Percentiles rank a stretch among this genome's conserved stretches.
phyloP scores from a whole-genome alignment of 352 stramenopile species.

The Elongisporangium prolatum region DNA sequence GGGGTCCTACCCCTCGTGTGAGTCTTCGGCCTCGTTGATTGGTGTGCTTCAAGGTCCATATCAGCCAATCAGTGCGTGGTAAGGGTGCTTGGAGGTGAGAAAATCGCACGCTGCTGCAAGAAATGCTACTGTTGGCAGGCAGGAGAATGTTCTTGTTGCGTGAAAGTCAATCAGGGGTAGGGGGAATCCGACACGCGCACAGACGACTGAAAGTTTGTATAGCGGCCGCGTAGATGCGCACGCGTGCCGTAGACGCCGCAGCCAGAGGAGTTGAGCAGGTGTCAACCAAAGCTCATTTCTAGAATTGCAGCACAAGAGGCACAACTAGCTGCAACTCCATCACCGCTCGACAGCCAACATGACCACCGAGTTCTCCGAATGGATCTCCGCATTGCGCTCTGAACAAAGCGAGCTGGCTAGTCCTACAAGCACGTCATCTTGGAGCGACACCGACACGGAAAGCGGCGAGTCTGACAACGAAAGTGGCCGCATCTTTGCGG shows the following conservation, averaged over 20 bases:
- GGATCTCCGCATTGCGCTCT: constrained; percentile 35
- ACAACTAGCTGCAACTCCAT: constrained; percentile 7
- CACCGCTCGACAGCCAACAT: constrained; percentile 8
- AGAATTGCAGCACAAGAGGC: constrained; percentile 15
- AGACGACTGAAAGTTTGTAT: not conserved
- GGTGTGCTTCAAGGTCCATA: not conserved
- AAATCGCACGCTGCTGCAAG: not conserved
- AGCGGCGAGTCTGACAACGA: constrained; percentile 18
- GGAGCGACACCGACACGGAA: constrained; percentile 54
- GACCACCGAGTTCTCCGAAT: constrained; percentile 41
- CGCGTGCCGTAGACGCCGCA: constrained; percentile 12
- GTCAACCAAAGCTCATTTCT: constrained; percentile 18
- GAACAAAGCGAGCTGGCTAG: constrained; percentile 15
- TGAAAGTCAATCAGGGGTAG: constrained; percentile 3
- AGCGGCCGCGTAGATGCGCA: constrained; percentile 1
- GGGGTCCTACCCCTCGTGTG: not conserved
- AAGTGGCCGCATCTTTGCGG: constrained; percentile 1
- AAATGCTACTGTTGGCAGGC: constrained; percentile 2
- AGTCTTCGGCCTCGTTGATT: not conserved
- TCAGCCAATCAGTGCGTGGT: constrained; percentile 3
- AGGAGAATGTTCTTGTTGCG: constrained; percentile 26
- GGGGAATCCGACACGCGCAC: not conserved
- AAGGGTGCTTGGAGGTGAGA: constrained; percentile 3
- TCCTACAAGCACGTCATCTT: constrained; percentile 41
- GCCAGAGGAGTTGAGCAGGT: not conserved